phyloP scores from a whole-genome alignment of 305 asterid species.

The Fraxinus greggii region DNA sequence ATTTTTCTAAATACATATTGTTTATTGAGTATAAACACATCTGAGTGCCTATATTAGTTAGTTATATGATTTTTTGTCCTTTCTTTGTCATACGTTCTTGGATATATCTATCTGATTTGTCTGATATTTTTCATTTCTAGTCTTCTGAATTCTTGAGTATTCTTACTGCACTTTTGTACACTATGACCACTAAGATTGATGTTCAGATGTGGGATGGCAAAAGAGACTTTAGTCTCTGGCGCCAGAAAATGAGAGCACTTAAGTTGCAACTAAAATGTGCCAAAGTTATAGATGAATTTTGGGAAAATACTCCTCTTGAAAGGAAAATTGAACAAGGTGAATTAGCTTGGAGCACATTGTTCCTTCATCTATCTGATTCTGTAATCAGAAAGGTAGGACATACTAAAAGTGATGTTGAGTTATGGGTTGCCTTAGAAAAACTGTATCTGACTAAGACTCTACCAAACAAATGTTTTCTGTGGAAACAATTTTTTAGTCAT shows the following conservation, averaged over 20 bases:
- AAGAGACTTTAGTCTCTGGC: not conserved
- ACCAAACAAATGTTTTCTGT: not conserved
- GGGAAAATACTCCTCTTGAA: not conserved
- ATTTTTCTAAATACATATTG: too few relatives aligned
- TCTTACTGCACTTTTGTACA: not conserved
- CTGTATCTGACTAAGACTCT: not conserved
- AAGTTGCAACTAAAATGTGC: not conserved
- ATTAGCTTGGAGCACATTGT: not conserved
- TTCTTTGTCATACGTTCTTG: not conserved
- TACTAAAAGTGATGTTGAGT: not conserved
- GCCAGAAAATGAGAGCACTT: not conserved
- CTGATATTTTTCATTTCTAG: not conserved
- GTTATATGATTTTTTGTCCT: not conserved
- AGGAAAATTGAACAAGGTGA: not conserved
- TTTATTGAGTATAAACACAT: not conserved
- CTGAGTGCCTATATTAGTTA: not conserved
- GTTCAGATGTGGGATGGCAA: not conserved
- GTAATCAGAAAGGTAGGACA: too few relatives aligned
- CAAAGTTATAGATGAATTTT: not conserved
- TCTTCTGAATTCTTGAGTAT: not conserved
- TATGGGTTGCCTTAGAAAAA: not conserved
- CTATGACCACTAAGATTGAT: not conserved
- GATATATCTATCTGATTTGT: not conserved
- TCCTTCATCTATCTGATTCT: not conserved
- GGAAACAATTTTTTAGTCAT: not conserved